phyloP scores from a whole-genome alignment of 116 monocot species.

The Posidonia oceanica region DNA sequence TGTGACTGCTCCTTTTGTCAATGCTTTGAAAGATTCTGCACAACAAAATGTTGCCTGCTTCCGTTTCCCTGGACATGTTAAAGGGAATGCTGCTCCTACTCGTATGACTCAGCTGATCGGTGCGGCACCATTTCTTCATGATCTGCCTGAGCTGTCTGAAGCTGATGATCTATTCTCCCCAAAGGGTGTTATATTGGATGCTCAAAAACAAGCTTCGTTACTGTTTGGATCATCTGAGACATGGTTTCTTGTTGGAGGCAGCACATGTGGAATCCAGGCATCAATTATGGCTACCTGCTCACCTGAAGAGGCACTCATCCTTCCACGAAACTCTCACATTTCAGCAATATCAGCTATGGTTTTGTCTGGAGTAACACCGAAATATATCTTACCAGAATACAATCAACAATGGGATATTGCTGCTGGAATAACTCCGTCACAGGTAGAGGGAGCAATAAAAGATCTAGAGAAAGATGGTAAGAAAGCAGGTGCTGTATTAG shows the following conservation, averaged over 20 bases:
- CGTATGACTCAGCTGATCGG: conserved; percentile 31
- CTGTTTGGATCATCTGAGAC: conserved; percentile 66
- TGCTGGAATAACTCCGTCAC: conserved; percentile 38
- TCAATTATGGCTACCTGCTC: conserved; percentile 83
- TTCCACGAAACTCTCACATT: conserved; percentile 69
- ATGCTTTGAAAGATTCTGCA: conserved; percentile 39
- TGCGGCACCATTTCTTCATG: conserved; percentile 40
- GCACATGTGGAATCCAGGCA: conserved; percentile 78
- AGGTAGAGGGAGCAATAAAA: conserved; percentile 43
- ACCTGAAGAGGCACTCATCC: conserved; percentile 51
- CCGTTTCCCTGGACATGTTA: conserved; percentile 81
- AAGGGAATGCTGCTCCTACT: conserved; percentile 62
- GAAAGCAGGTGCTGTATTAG: conserved; percentile 44
- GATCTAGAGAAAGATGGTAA: conserved; percentile 36
- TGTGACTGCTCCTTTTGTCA: conserved; percentile 39
- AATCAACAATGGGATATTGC: conserved; percentile 55
- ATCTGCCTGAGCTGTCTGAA: conserved; percentile 66
- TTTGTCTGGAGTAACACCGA: conserved; percentile 57
- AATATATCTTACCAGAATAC: conserved; percentile 64
- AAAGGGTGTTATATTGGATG: conserved; percentile 55
- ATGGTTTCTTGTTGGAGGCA: conserved; percentile 85
- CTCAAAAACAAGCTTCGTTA: conserved; percentile 47
- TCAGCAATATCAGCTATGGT: conserved; percentile 63
- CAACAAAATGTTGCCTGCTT: conserved; percentile 58
- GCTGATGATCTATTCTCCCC: conserved; percentile 78